Percentiles rank a stretch among this genome's conserved stretches.
phyloP scores from a whole-genome alignment of 2,329 filamentous ascomycete species.

The Sordariomycetes sp. region DNA sequence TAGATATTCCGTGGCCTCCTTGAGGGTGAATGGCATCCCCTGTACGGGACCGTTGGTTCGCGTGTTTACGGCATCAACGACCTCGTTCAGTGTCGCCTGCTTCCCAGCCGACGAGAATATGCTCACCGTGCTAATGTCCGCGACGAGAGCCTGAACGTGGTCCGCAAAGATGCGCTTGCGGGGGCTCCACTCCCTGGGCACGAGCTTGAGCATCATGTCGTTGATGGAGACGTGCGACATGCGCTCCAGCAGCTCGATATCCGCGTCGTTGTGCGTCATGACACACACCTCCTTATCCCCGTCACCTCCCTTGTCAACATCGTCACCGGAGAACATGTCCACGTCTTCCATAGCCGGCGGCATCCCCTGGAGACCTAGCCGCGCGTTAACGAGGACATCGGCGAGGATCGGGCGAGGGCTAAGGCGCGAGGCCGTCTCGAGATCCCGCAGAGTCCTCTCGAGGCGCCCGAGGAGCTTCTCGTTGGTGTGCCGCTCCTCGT shows the following conservation, averaged over 20 bases:
- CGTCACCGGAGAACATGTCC: neutral
- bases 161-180: conserved; percentile 11
- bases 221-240: conserved; percentile 11
- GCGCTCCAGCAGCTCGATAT: conserved; percentile 21
- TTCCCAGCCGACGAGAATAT: conserved; percentile 9
- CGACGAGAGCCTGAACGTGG: conserved; percentile 13
- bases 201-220: neutral
- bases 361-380: neutral
- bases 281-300: neutral
- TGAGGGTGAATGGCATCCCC: neutral
- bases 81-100: conserved; percentile 7
- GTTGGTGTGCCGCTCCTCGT: conserved; percentile 16
- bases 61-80: conserved; percentile 14
- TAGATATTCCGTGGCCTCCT: neutral
- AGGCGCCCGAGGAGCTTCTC: conserved; percentile 12
- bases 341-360: neutral
- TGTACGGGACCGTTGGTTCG: conserved; percentile 7
- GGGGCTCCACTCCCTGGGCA: conserved; percentile 1
- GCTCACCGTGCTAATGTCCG: conserved; percentile 6
- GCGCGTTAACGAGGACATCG: conserved; percentile 10
- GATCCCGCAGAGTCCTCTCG: conserved; percentile 10
- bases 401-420: conserved; percentile 17
- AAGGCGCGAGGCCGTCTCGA: conserved; percentile 12
- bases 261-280: conserved; percentile 10
- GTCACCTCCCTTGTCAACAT: too few species aligned